These are phyloP conservation scores for Jackrogersella minutella DNA, from an alignment of 495 filamentous ascomycete species.

Conservation along the genomic window DNA sequence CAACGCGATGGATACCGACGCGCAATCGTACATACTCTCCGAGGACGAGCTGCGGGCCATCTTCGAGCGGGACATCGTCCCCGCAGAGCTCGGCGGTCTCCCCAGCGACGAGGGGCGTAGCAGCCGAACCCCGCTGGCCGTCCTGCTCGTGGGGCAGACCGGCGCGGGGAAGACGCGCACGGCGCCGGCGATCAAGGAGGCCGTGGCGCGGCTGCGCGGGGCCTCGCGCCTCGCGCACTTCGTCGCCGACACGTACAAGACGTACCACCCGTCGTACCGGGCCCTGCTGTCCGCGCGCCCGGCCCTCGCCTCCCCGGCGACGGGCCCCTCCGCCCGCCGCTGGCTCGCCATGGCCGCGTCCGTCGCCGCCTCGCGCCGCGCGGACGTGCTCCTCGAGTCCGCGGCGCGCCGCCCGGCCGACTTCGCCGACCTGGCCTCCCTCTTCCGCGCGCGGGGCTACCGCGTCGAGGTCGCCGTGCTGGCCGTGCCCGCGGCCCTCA, in stretches of 20 bases:
- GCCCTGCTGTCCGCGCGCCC: constrained; percentile 26
- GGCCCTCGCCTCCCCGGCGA: constrained; percentile 40
- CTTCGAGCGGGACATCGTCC: constrained; percentile 36
- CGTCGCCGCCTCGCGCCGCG: constrained; percentile 19
- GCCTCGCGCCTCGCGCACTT: constrained; percentile 41
- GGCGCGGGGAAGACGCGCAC: constrained; percentile 54
- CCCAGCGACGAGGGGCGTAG: not conserved
- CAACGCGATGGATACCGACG: constrained; percentile 6
- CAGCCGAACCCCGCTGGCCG: constrained; percentile 34
- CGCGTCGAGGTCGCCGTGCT: constrained; percentile 44
- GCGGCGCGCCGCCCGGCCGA: constrained; percentile 47
- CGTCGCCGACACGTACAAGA: constrained; percentile 56
- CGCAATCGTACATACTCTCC: constrained; percentile 35
- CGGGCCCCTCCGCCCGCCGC: constrained; percentile 41
- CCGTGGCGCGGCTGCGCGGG: constrained; percentile 26
- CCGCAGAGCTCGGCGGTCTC: constrained; percentile 25
- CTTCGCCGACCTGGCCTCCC: constrained; percentile 37
- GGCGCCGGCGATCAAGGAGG: constrained; percentile 39
- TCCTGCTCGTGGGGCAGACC: constrained; percentile 53
- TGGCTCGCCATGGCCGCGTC: constrained; percentile 48
- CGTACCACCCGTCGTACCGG: constrained; percentile 50
- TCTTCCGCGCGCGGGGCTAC: constrained; percentile 39
- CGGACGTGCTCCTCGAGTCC: constrained; percentile 47
- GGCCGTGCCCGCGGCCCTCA: constrained; percentile 45
- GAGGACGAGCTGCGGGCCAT: constrained; percentile 29